A percentile compares a stretch with the other conserved stretches of the same genome.
phyloP scores from a whole-genome alignment of 139 green algal species.

The Volvox africanus region DNA sequence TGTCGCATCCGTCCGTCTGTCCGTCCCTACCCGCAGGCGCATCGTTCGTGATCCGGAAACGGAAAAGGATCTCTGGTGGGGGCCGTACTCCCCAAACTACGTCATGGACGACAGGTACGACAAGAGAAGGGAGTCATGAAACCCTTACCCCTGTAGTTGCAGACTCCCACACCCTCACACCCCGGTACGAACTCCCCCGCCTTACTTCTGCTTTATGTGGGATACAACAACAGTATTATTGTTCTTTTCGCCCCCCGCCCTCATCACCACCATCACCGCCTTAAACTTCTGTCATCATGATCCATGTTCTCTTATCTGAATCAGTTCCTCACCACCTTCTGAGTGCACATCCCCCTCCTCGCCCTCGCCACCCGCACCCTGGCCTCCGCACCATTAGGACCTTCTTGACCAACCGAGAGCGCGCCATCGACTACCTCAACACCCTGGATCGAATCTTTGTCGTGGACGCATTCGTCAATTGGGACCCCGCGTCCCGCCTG shows the following conservation, averaged over 20 bases:
- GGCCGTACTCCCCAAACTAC: conserved; percentile 55
- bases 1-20: no score
- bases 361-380: neutral
- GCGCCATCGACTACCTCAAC: conserved; percentile 94
- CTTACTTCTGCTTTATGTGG: no score
- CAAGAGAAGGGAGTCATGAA: neutral
- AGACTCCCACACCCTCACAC: no score
- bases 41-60: conserved; percentile 85
- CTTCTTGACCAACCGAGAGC: conserved; percentile 88
- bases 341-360: neutral
- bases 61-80: conserved; percentile 91
- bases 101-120: conserved; percentile 54
- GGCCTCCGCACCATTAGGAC: conserved; percentile 56
- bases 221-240: no score
- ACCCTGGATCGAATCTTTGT: conserved; percentile 86
- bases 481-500: conserved; percentile 69
- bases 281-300: neutral
- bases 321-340: no score
- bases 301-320: no score
- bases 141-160: no score
- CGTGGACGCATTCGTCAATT: conserved; percentile 91
- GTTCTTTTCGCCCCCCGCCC: neutral
- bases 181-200: no score
- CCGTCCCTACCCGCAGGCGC: conserved; percentile 81
- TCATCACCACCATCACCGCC: neutral